phyloP scores from a whole-genome alignment of 2,329 filamentous ascomycete genomes.

The Monosporascus sp. region DNA sequence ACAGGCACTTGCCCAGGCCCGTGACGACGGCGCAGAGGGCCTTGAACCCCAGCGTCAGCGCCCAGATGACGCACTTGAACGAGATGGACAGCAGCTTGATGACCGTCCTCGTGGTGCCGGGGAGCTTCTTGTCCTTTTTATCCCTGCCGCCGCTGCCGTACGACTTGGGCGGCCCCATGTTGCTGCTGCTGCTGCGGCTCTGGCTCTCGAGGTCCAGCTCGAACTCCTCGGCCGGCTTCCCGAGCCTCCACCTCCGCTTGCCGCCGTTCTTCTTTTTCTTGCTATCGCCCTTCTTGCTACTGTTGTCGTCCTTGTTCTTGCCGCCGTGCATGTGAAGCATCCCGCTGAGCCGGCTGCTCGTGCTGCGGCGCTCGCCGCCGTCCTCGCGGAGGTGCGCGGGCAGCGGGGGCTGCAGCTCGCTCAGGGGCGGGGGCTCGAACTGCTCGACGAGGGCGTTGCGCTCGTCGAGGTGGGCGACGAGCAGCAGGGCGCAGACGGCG shows the following conservation, averaged over 20 bases:
- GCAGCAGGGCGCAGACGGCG: slow-evolving; percentile 52
- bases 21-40: slow-evolving; percentile 45
- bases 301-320: slow-evolving; percentile 12
- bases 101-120: slow-evolving; percentile 41
- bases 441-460: slow-evolving; percentile 44
- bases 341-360: slow-evolving; percentile 26
- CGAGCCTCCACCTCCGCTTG: slow-evolving; percentile 30
- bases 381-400: slow-evolving; percentile 22
- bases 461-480: slow-evolving; percentile 54
- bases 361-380: slow-evolving; percentile 14
- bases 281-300: slow-evolving; percentile 19
- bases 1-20: slow-evolving; percentile 46
- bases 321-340: slow-evolving; percentile 18
- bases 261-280: slow-evolving; percentile 27
- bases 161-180: background rate
- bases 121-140: slow-evolving; percentile 42
- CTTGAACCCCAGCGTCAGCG: slow-evolving; percentile 51
- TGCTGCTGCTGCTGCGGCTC: slow-evolving; percentile 31
- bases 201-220: slow-evolving; percentile 62
- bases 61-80: slow-evolving; percentile 56
- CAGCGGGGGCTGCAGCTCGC: slow-evolving; percentile 6
- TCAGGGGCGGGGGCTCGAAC: slow-evolving; percentile 53
- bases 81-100: slow-evolving; percentile 47
- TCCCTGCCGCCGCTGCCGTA: slow-evolving; percentile 34
- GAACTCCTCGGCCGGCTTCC: slow-evolving; percentile 39